Percentiles rank a stretch among this genome's conserved stretches.
Evolutionary conservation across 2,329 filamentous ascomycete genomes (phyloP).

Genomic region (Ilyonectria robusta): DNA sequence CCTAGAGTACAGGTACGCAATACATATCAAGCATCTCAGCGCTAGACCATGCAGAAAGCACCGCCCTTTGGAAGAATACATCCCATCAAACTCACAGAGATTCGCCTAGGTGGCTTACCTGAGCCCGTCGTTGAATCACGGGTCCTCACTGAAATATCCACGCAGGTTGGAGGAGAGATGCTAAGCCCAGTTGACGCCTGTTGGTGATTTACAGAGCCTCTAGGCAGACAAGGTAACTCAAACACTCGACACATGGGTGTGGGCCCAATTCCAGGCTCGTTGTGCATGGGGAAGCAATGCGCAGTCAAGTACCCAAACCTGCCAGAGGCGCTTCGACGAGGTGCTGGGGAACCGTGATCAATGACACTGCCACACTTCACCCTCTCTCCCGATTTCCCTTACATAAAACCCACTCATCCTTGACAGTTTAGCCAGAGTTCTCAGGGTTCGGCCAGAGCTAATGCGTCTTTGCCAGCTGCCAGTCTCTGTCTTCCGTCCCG

Average conservation of each 20-base stretch:
- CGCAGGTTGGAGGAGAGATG: neutral
- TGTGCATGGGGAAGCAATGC: neutral
- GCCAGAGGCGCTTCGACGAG: neutral
- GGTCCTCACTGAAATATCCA: neutral
- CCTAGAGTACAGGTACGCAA: neutral
- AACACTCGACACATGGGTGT: neutral
- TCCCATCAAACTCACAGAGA: neutral
- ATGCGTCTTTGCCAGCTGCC: neutral
- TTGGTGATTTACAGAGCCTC: neutral
- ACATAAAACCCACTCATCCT: neutral
- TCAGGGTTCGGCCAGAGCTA: no score
- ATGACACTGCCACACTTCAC: neutral
- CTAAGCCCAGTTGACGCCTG: no score
- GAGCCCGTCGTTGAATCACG: no score
- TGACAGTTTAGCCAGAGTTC: neutral
- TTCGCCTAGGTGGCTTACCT: no score
- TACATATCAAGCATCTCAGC: neutral
- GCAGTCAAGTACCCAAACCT: neutral
- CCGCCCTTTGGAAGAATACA: neutral
- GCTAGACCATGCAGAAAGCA: neutral
- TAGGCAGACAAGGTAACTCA: neutral
- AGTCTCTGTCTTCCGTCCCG: neutral
- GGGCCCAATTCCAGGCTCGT: neutral
- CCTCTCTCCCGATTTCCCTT: no score
- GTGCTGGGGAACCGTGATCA: neutral